Base-by-base conservation (phyloP, 345 rosid species). In the Sonneratia caseolaris region DNA sequence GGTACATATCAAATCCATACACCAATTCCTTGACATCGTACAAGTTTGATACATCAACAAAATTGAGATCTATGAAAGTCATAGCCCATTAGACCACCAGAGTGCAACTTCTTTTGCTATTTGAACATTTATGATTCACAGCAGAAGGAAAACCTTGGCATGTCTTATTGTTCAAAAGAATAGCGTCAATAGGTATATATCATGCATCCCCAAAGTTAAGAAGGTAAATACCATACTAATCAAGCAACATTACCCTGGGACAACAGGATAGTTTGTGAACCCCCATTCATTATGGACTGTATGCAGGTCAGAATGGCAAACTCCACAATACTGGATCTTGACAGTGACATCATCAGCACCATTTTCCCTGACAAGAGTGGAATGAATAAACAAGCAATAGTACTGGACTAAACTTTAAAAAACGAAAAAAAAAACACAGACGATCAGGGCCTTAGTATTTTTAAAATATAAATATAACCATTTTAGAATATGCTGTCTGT, bases 261-360 rank as follows among this genome's bases (percentile, higher is more conserved):
- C 87, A 22, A 89, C 48, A 11, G 98, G 98, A 72, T 89, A 93
- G 66, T 35, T 51, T 7, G 92, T 69, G 69, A 73, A 75, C 14
- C 97, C 97, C 97, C 97, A 91, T 4, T 93, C 96, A 51, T 91
- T 93, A 76, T 72, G 88, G 73, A 51, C 45, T 19, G 74, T 18
- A 56, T 86, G 92, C 82, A 93, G 71, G 66, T 93, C 98, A 53
- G 93, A 79, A 61, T 93, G 98, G 76, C 98, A 91, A 27, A 93
- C 87, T 49, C 97, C 97, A 72, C 96, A 89, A 65, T 80, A 93
- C 48, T 84, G 92, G 71, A 93, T 82, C 76, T 91, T 93, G 35
- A 93, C 74, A 47, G 93, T 81, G 37, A 93, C 91, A 82, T 89
- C 98, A 55, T 91, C 94, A 48, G 77, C 91, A 37, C 93, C 91